These are phyloP conservation scores for Azolla pinnata DNA, from an alignment of 75 land plant species.

Conservation along the genomic window DNA sequence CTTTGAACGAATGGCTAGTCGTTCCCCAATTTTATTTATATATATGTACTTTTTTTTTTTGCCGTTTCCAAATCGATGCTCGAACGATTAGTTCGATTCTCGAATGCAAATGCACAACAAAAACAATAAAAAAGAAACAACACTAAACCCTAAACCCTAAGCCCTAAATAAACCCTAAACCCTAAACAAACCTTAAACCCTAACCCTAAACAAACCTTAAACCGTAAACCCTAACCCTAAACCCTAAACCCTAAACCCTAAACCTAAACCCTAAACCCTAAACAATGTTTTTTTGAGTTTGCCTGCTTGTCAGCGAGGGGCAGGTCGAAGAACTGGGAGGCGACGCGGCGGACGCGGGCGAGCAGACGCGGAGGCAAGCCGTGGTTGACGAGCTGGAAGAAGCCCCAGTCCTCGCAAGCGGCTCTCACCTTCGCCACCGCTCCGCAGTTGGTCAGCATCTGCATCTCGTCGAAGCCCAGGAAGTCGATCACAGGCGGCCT, in stretches of 20 bases:
- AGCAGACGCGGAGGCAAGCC: conserved; percentile 16
- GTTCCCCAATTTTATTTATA: too few relatives aligned
- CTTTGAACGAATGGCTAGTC: too few relatives aligned
- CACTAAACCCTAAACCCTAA: not conserved
- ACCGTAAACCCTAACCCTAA: not conserved
- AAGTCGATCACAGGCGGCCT: conserved; percentile 41
- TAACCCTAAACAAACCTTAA: not conserved
- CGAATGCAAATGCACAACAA: too few relatives aligned
- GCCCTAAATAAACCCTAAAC: not conserved
- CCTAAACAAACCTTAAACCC: not conserved
- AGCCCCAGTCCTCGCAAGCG: conserved; percentile 47
- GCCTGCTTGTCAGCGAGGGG: conserved; percentile 45
- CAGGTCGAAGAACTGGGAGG: conserved; percentile 49
- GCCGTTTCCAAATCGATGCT: too few relatives aligned
- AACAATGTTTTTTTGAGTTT: not conserved
- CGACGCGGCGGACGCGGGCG: conserved; percentile 17
- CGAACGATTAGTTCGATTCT: too few relatives aligned
- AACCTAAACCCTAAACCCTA: not conserved
- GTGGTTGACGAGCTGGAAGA: conserved; percentile 40
- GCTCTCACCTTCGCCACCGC: conserved; percentile 20
- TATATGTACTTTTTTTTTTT: too few relatives aligned
- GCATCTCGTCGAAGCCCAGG: conserved; percentile 11
- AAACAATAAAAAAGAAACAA: not conserved
- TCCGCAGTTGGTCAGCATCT: conserved; percentile 10
- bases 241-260: not conserved